Evolutionary conservation across 2,329 filamentous ascomycete genomes (phyloP).

Genomic region (Talaromyces pinophilus): DNA sequence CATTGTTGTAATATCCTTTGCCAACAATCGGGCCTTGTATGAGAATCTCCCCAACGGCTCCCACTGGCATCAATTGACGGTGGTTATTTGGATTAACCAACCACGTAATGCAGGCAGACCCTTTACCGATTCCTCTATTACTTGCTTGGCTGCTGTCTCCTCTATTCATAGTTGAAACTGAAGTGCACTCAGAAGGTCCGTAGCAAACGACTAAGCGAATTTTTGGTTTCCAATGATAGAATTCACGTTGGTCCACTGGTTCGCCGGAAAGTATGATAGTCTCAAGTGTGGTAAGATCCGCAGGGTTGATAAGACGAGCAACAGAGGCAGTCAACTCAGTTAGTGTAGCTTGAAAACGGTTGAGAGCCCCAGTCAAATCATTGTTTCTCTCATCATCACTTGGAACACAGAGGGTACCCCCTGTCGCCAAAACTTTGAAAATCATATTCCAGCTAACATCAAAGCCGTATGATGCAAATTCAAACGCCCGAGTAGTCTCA

Average conservation of each 20-base stretch:
- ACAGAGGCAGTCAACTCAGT: slow-evolving; percentile 59
- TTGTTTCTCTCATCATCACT: slow-evolving; percentile 44
- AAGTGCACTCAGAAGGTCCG: slow-evolving; percentile 44
- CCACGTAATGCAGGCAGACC: slow-evolving; percentile 34
- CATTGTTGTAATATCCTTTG: slow-evolving; percentile 49
- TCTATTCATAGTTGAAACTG: slow-evolving; percentile 33
- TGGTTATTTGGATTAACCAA: slow-evolving; percentile 43
- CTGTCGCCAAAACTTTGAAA: slow-evolving; percentile 51
- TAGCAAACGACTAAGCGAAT: slow-evolving; percentile 48
- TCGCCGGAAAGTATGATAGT: slow-evolving; percentile 40
- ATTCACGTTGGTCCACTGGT: slow-evolving; percentile 38
- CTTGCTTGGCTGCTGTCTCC: slow-evolving; percentile 25
- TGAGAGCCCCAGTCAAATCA: slow-evolving; percentile 38
- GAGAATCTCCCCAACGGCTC: slow-evolving; percentile 51
- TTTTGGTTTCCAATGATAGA: slow-evolving; percentile 46
- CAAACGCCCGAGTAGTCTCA: slow-evolving; percentile 44
- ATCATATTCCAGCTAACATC: slow-evolving; percentile 45
- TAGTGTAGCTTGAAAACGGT: slow-evolving; percentile 42
- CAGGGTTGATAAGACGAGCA: slow-evolving; percentile 43
- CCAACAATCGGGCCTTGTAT: slow-evolving; percentile 48
- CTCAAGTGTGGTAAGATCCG: slow-evolving; percentile 39
- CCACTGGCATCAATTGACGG: slow-evolving; percentile 44
- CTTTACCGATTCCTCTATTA: slow-evolving; percentile 26
- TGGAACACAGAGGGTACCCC: slow-evolving; percentile 55
- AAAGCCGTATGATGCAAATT: slow-evolving; percentile 39